Evolutionary conservation across 768 basidiomycete genomes (phyloP), one percentile per base, ranked within the genome.

Genomic region (Crepidotus variabilis): DNA sequence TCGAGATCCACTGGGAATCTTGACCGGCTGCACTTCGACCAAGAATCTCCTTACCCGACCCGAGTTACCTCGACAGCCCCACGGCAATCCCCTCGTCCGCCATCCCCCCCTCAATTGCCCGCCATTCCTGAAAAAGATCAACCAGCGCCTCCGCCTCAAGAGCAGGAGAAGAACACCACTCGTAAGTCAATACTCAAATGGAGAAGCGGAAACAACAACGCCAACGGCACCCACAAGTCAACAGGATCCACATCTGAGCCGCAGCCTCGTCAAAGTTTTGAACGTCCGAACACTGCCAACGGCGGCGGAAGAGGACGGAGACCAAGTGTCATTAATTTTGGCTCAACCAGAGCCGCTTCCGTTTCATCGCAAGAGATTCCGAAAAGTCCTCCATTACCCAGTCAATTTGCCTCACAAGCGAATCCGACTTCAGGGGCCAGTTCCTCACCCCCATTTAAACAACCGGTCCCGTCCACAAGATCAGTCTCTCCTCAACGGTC

Each of bases 121-220:
- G 61, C 63, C 18, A 62, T 69, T n/a, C 72, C 73, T 50, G 75
- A 53, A 53, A 53, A 53, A 39, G 46, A 53, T 43, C 39, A 43
- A 43, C 20, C 35, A 53, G 18, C 52, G 45, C 16, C 52, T 36
- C 33, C 32, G 33, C 35, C 35, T 39, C 43, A 18, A 22, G 47
- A 76, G 24, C 72, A 71, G 61, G 78, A 82, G 60, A 82, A 77
- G 62, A 64, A 69, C 8, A 73, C 69, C 22, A 74, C 74, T 50
- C 81, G 85, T 45, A 90, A 88, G 73, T 90, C 88, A 10, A 90
- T 90, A 57, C 68, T 90, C 60, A 88, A 89, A 67, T 82, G 81
- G 80, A 86, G 83, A 65, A 76, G 80, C 32, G 35, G 50, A 47
- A 45, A 58, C 34, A 13, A 33, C 1, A 55, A 35, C 54, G 16